Percentiles rank a stretch among this genome's conserved stretches.
Evolutionary conservation across 441 rosid species (phyloP).

Genomic region (Croton laevigatus): DNA sequence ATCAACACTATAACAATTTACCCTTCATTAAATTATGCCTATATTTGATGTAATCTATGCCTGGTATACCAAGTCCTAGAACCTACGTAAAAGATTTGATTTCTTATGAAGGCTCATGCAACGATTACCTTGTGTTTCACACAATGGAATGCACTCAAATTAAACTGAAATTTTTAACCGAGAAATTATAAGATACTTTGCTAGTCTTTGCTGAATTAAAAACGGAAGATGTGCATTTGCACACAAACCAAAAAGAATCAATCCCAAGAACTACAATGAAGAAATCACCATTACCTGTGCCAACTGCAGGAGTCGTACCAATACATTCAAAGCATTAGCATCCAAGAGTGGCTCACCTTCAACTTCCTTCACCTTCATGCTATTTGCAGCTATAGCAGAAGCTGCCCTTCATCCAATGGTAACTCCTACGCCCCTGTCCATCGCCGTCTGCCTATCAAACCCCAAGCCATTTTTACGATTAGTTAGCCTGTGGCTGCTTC

Average conservation of each 20-base stretch:
- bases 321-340: constrained; percentile 70
- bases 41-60: neutral
- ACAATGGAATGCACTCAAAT: no score
- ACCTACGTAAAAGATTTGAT: neutral
- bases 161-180: neutral
- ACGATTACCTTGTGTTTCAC: no score
- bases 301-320: constrained; percentile 74
- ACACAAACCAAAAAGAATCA: neutral
- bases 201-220: neutral
- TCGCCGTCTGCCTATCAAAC: constrained; percentile 81
- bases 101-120: no score
- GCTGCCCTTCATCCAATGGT: constrained; percentile 69
- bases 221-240: neutral
- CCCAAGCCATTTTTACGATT: constrained; percentile 91
- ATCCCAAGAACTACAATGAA: constrained; percentile 14
- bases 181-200: neutral
- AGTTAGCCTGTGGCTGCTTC: constrained; percentile 71
- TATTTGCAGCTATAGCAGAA: constrained; percentile 60
- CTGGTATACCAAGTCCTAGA: neutral
- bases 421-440: constrained; percentile 97
- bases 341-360: constrained; percentile 92
- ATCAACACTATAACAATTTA: neutral
- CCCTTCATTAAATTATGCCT: neutral
- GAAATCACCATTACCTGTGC: constrained; percentile 63
- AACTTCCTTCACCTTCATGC: constrained; percentile 70